Percentiles rank a stretch among this genome's conserved stretches.
Conservation (phyloP, 225 moss, liverwort and hornwort species). For the Bryum argenteum region DNA sequence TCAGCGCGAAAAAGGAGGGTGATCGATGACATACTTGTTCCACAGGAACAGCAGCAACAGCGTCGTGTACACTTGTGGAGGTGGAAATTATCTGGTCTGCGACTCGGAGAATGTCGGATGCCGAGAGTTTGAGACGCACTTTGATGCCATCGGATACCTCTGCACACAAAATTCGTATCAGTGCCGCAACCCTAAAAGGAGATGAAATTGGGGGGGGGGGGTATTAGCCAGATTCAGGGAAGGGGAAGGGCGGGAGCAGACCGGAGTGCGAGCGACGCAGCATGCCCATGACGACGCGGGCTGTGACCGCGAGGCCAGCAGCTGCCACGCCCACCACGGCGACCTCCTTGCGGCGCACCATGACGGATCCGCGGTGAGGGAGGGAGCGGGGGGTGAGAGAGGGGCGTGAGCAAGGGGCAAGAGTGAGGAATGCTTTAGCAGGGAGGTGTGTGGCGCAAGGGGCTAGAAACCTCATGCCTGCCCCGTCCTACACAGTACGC, state of each 20-base stretch:
- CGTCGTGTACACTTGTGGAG: slow-evolving; percentile 71
- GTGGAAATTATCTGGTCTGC: slow-evolving; percentile 74
- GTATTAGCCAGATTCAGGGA: neutral
- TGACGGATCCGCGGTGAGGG: slow-evolving; percentile 12
- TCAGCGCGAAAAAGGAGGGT: neutral
- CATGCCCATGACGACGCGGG: slow-evolving; percentile 37
- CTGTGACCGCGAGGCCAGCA: slow-evolving; percentile 46
- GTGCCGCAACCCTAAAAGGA: neutral
- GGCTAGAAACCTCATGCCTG: neutral
- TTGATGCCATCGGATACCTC: slow-evolving; percentile 61
- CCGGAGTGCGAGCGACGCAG: slow-evolving; percentile 38
- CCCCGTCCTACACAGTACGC: neutral
- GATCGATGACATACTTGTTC: slow-evolving; percentile 57
- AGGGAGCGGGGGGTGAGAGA: neutral
- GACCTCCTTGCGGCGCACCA: slow-evolving; percentile 53
- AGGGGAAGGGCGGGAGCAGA: slow-evolving; percentile 2
- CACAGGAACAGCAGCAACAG: slow-evolving; percentile 76
- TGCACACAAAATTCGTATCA: slow-evolving; percentile 13
- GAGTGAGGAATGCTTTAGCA: neutral
- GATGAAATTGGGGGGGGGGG: too few relatives aligned
- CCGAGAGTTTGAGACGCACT: slow-evolving; percentile 65
- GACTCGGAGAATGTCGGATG: slow-evolving; percentile 70
- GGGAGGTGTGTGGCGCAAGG: neutral
- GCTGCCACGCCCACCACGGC: slow-evolving; percentile 54
- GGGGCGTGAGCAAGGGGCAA: too few relatives aligned